Evolutionary conservation across 306 rosid genomes (phyloP).

Genomic region (Malus orientalis): DNA sequence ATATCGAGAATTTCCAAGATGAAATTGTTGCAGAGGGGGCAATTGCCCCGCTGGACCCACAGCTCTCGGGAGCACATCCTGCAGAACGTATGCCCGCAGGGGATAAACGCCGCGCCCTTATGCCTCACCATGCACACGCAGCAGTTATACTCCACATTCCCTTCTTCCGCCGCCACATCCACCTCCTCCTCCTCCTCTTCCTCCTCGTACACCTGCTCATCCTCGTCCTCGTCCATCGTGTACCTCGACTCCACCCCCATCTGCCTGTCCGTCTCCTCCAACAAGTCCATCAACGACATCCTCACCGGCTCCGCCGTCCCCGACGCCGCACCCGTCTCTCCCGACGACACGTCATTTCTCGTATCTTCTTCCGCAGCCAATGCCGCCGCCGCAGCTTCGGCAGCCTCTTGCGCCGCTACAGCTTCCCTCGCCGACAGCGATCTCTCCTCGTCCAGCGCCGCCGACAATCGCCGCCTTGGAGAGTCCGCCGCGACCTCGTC

Average conservation of each 20-base stretch:
- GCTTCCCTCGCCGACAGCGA: constrained; percentile 48
- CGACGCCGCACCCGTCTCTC: background rate
- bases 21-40: constrained; percentile 76
- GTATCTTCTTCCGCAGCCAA: constrained; percentile 6
- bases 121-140: constrained; percentile 85
- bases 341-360: constrained; percentile 19
- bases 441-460: constrained; percentile 36
- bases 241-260: constrained; percentile 56
- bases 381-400: constrained; percentile 12
- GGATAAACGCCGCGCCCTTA: constrained; percentile 45
- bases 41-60: constrained; percentile 55
- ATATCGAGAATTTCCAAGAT: constrained; percentile 70
- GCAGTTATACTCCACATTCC: constrained; percentile 46
- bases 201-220: constrained; percentile 20
- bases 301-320: constrained; percentile 26
- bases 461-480: constrained; percentile 27
- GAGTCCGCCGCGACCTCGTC: constrained; percentile 23
- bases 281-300: constrained; percentile 82
- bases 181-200: constrained; percentile 9
- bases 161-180: background rate
- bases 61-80: constrained; percentile 84
- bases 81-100: constrained; percentile 80
- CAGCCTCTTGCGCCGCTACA: constrained; percentile 42
- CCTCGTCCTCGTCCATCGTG: constrained; percentile 29
- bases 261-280: constrained; percentile 66